Evolutionary conservation across 1,139 yeast species (phyloP), one percentile per base, ranked within the genome.

Genomic region (Yamadazyma trypodendri): DNA sequence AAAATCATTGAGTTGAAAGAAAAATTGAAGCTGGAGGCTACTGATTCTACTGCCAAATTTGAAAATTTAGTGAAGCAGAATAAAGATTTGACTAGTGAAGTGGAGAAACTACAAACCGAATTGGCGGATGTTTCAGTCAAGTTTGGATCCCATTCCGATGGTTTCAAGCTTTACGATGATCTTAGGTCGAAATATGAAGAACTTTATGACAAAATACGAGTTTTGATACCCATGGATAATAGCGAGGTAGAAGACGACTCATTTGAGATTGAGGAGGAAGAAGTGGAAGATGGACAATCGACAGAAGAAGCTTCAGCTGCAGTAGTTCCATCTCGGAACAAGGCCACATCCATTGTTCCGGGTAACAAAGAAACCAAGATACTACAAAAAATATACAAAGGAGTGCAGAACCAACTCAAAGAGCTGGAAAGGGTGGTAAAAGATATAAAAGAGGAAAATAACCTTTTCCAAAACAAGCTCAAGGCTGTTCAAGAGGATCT

Each of bases 121-220:
- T 20, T 25, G 17, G 22, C 20, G 7, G 24, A 30, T 15, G 8
- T 30, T 12, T 20, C 17, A 5, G 22, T 8, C 7, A 25, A 17
- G 18, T 25, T 25, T 10, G 22, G 32, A 6, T 24, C 42, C 14
- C 40, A 41, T 22, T 10, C 18, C 3, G 32, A 37, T 22, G 49
- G 46, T 28, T 37, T 41, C 28, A 33, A 39, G 27, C 36, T 48
- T 18, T 48, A 48, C 24, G 48, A 48, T 23, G 28, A 42, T 10
- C 45, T 49, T 4, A 40, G 42, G 17, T 31, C 20, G 3, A 43
- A 42, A 24, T 38, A 46, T 14, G 28, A 18, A 8, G 37, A 37
- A 8, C 40, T 48, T 24, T 46, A 23, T 34, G 33, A 38, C 7
- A 31, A 43, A 29, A 14, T 48, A 2, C 35, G 34, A 9, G 36